These are phyloP conservation scores for Spongiforma sp. DNA, from an alignment of 1,284 basidiomycete genomes.

Conservation along the genomic window DNA sequence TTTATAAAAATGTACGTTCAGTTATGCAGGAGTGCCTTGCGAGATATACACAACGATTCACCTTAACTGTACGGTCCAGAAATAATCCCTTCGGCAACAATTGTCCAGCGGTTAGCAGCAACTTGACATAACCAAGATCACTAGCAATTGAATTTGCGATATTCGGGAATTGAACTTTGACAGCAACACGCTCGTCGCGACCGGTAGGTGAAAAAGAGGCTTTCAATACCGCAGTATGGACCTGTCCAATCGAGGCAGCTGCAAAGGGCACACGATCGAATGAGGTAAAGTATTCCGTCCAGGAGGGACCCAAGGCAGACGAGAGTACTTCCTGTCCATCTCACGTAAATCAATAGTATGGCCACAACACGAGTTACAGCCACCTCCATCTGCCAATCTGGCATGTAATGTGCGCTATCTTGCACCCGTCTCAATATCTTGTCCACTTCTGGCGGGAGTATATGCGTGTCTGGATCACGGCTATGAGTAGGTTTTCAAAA, in stretches of 20 bases:
- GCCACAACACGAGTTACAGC: background rate
- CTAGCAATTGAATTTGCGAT: constrained; percentile 87
- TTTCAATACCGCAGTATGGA: constrained; percentile 80
- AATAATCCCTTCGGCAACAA: constrained; percentile 91
- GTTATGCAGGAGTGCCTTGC: background rate
- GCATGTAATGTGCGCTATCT: constrained; percentile 98
- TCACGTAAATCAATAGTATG: constrained; percentile 7
- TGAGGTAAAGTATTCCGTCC: constrained; percentile 72
- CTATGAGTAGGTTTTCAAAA: constrained; percentile 2
- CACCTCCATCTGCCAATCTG: constrained; percentile 98
- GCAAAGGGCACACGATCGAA: constrained; percentile 94
- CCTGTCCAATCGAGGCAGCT: constrained; percentile 97
- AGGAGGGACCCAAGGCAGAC: constrained; percentile 77
- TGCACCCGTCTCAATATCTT: constrained; percentile 91
- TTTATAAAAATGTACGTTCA: constrained; percentile 28
- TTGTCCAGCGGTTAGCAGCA: constrained; percentile 80
- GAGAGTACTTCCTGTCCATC: constrained; percentile 76
- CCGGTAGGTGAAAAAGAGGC: constrained; percentile 56
- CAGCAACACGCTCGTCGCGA: constrained; percentile 70
- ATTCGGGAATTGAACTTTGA: constrained; percentile 98
- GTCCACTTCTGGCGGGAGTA: constrained; percentile 90
- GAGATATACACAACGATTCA: constrained; percentile 28
- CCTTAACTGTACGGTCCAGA: constrained; percentile 85
- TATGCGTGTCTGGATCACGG: constrained; percentile 71
- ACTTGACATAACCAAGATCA: constrained; percentile 87